phyloP scores from a whole-genome alignment of 2,329 filamentous ascomycete genomes.

The Beauveria medogensis region DNA sequence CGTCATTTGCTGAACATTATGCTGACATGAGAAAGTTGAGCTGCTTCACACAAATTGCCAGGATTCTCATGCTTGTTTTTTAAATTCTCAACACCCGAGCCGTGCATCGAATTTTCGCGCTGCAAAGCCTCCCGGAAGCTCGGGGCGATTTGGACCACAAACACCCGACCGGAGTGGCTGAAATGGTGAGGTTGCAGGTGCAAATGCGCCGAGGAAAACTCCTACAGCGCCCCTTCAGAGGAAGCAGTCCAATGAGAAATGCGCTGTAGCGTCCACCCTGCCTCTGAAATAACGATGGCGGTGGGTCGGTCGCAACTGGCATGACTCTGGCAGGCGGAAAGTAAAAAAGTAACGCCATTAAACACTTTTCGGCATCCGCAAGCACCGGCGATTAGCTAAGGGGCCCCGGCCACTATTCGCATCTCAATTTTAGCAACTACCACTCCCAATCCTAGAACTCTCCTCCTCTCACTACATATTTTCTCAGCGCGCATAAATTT shows the following conservation, averaged over 20 bases:
- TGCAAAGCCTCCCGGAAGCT: neutral
- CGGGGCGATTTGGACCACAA: neutral
- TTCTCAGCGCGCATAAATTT: neutral
- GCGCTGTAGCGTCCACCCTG: neutral
- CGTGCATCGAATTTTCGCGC: neutral
- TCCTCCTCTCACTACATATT: neutral
- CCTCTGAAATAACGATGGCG: neutral
- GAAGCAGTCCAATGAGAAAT: neutral
- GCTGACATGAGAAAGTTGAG: no score
- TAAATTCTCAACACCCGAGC: neutral
- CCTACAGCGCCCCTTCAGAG: neutral
- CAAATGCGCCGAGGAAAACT: neutral
- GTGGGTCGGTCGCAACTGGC: conserved; percentile 1
- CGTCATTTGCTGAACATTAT: no score
- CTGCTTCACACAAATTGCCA: no score
- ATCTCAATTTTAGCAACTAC: neutral
- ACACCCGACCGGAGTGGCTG: neutral
- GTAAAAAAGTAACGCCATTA: conserved; percentile 7
- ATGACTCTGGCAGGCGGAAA: neutral
- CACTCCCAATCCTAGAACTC: conserved; percentile 4
- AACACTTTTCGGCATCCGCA: conserved; percentile 3
- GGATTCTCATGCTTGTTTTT: neutral
- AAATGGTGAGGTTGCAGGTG: neutral
- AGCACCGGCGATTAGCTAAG: conserved; percentile 1
- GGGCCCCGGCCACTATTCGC: neutral